These are phyloP conservation scores for Alternaria brassicae DNA, from an alignment of 2,329 filamentous ascomycete genomes.

Conservation along the genomic window DNA sequence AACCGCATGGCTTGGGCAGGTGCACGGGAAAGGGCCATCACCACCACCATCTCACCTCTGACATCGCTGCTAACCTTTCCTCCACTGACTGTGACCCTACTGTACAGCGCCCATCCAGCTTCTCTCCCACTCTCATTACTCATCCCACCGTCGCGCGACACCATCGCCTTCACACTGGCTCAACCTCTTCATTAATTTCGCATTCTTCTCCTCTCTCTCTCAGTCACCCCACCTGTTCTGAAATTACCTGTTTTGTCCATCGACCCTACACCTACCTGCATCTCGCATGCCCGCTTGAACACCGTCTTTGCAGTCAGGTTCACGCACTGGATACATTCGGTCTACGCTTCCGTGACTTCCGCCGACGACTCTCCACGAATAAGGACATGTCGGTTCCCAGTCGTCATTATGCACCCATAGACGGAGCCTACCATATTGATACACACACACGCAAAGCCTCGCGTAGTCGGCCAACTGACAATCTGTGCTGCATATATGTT, in stretches of 20 bases:
- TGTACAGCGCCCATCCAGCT: slow-evolving; percentile 31
- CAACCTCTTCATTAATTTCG: slow-evolving; percentile 35
- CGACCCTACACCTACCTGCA: slow-evolving; percentile 10
- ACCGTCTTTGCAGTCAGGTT: not conserved
- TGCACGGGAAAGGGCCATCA: slow-evolving; percentile 35
- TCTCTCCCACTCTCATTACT: slow-evolving; percentile 34
- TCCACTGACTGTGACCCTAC: slow-evolving; percentile 27
- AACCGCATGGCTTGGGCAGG: slow-evolving; percentile 17
- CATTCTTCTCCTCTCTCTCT: slow-evolving; percentile 19
- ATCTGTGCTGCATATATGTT: slow-evolving; percentile 83
- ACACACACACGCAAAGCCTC: slow-evolving; percentile 49
- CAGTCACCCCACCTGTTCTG: slow-evolving; percentile 13
- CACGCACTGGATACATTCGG: slow-evolving; percentile 30
- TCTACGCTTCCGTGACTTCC: slow-evolving; percentile 33
- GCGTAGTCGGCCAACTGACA: slow-evolving; percentile 50
- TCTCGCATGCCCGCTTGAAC: slow-evolving; percentile 17
- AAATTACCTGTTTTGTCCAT: slow-evolving; percentile 12
- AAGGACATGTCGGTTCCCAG: slow-evolving; percentile 37
- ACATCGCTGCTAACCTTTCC: slow-evolving; percentile 23
- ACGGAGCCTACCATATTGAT: slow-evolving; percentile 33
- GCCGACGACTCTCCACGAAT: slow-evolving; percentile 33
- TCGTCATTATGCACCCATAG: slow-evolving; percentile 26
- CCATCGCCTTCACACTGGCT: slow-evolving; percentile 12
- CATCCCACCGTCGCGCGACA: slow-evolving; percentile 20
- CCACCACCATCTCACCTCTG: slow-evolving; percentile 27